A percentile compares a stretch with the other conserved stretches of the same genome.
Conservation (phyloP, 345 rosid species). For the Corchorus olitorius region DNA sequence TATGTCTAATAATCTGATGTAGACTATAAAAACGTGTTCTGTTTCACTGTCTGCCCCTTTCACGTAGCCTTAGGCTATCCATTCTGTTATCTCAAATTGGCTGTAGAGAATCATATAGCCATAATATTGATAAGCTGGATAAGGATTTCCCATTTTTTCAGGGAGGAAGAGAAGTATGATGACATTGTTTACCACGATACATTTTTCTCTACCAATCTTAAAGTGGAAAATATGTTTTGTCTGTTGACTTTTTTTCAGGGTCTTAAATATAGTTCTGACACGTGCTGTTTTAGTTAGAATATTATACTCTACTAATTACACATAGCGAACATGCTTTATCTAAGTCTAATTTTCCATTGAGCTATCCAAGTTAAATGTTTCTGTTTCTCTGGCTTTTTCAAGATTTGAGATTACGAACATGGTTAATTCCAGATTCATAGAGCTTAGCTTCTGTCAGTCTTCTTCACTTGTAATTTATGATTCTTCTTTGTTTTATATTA, state of each 20-base stretch:
- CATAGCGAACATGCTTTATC: not conserved
- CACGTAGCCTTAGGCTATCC: not conserved
- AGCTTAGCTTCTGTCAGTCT: not conserved
- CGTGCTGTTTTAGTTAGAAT: no score
- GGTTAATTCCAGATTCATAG: not conserved
- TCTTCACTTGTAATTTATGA: not conserved
- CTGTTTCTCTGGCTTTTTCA: not conserved
- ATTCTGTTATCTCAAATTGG: not conserved
- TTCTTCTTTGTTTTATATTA: not conserved
- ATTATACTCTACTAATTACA: not conserved
- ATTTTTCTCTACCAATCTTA: no score
- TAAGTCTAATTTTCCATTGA: not conserved
- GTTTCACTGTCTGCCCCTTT: not conserved
- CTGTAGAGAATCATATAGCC: not conserved
- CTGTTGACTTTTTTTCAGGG: not conserved
- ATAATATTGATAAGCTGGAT: not conserved
- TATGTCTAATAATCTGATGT: constrained; percentile 21
- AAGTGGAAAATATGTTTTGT: not conserved
- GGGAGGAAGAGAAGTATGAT: not conserved
- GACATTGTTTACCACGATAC: not conserved
- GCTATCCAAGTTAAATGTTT: not conserved
- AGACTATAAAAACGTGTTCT: not conserved
- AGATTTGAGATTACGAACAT: not conserved
- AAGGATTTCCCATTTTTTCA: not conserved
- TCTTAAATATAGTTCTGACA: no score